Evolutionary conservation across 805 yeast genomes (phyloP).

Genomic region (Brettanomyces nanus): DNA sequence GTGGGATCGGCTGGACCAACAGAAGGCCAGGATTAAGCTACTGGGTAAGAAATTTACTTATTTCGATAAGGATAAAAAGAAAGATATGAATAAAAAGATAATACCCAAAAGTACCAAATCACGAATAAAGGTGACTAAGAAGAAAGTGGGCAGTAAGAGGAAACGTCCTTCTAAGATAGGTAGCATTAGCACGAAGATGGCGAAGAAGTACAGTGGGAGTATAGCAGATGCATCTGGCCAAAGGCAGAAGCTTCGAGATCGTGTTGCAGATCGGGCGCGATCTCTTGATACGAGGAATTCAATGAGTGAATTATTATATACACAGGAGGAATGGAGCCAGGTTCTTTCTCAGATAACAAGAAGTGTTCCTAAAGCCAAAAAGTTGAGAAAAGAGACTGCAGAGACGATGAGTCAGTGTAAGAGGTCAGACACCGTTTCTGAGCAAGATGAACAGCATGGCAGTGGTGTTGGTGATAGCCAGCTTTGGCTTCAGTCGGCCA

Average conservation of each 20-base stretch:
- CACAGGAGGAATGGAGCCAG: slow-evolving; percentile 2
- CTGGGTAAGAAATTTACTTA: neutral
- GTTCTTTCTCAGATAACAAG: neutral
- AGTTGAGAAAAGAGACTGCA: neutral
- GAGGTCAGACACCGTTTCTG: neutral
- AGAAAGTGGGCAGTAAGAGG: neutral
- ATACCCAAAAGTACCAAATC: neutral
- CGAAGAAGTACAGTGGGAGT: slow-evolving; percentile 2
- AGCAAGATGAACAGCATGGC: neutral
- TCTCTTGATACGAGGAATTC: neutral
- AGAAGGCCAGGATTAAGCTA: neutral
- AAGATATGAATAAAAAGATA: neutral
- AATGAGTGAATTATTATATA: neutral
- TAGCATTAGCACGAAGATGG: slow-evolving; percentile 6
- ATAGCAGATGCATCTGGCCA: slow-evolving; percentile 1
- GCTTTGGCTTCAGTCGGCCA: slow-evolving; percentile 1
- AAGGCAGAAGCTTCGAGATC: slow-evolving; percentile 2
- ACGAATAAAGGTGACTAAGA: too few relatives aligned
- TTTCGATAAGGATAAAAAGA: neutral
- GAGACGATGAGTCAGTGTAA: neutral
- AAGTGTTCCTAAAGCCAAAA: neutral
- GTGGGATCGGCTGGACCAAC: slow-evolving; percentile 1
- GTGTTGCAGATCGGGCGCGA: neutral
- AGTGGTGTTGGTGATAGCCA: neutral
- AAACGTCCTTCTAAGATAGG: slow-evolving; percentile 1